A percentile compares a stretch with the other conserved stretches of the same genome.
Evolutionary conservation across 331 rosid species (phyloP).

Genomic region (Spiraea crenata): DNA sequence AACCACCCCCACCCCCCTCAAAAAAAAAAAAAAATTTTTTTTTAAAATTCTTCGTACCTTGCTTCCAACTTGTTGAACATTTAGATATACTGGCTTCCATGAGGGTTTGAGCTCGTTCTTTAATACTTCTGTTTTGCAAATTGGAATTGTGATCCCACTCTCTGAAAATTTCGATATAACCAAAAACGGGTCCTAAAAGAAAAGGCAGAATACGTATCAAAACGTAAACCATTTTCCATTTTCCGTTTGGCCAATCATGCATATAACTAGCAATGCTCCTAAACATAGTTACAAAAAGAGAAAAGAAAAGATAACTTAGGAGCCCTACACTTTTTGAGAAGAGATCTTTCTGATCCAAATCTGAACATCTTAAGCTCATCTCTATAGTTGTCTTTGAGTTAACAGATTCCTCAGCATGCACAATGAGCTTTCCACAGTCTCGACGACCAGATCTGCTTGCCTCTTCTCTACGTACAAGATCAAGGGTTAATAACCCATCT

Average conservation of each 20-base stretch:
- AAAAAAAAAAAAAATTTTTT: slow-evolving; percentile 4
- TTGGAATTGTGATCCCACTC: slow-evolving; percentile 63
- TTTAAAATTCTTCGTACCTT: slow-evolving; percentile 74
- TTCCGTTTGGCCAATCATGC: not conserved
- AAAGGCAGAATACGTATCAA: slow-evolving; percentile 21
- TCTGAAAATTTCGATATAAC: slow-evolving; percentile 71
- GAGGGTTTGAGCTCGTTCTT: slow-evolving; percentile 79
- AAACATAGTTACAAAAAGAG: slow-evolving; percentile 21
- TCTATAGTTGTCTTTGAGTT: slow-evolving; percentile 78
- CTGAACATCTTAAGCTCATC: slow-evolving; percentile 72
- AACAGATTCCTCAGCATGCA: slow-evolving; percentile 81
- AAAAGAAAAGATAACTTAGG: slow-evolving; percentile 7
- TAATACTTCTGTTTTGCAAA: slow-evolving; percentile 90
- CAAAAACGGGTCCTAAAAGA: slow-evolving; percentile 85
- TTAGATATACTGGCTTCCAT: slow-evolving; percentile 83
- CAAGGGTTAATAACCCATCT: slow-evolving; percentile 57
- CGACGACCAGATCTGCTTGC: slow-evolving; percentile 45
- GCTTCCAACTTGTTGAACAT: slow-evolving; percentile 93
- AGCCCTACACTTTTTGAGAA: slow-evolving; percentile 85
- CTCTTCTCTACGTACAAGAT: slow-evolving; percentile 62
- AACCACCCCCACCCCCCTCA: too few species aligned
- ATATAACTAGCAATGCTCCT: slow-evolving; percentile 3
- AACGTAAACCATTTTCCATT: slow-evolving; percentile 8
- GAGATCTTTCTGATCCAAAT: slow-evolving; percentile 90
- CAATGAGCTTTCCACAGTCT: slow-evolving; percentile 60